A percentile compares a stretch with the other conserved stretches of the same genome.
These are phyloP conservation scores for Chenopodium album DNA, from an alignment of 148 eudicot genomes.

Conservation along the genomic window DNA sequence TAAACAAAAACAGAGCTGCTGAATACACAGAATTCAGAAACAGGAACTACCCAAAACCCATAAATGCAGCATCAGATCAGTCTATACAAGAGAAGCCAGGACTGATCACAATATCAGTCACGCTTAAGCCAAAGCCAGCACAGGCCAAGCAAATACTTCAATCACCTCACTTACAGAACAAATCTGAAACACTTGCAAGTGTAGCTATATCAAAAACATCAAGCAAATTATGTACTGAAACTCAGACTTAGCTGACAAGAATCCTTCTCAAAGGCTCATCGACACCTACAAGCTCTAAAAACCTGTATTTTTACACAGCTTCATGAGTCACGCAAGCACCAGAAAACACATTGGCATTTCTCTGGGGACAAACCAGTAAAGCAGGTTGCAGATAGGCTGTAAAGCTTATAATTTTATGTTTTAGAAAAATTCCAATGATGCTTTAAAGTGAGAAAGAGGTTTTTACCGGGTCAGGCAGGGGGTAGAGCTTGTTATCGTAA, in stretches of 20 bases:
- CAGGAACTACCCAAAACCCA: neutral
- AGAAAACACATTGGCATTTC: neutral
- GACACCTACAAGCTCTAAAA: neutral
- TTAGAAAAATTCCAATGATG: neutral
- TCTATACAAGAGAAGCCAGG: neutral
- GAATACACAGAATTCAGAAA: neutral
- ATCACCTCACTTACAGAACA: too few relatives aligned
- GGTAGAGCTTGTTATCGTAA: neutral
- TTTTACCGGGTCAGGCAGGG: neutral
- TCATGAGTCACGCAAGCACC: neutral
- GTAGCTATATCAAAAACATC: neutral
- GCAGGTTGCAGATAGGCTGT: neutral
- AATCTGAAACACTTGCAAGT: too few relatives aligned
- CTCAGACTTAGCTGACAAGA: neutral
- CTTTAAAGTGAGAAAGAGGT: neutral
- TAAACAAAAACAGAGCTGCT: neutral
- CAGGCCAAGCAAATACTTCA: neutral
- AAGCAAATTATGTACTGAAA: neutral
- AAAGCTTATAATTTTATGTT: too few relatives aligned
- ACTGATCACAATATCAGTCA: neutral
- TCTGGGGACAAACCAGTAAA: neutral
- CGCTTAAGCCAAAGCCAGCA: neutral
- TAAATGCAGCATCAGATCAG: neutral
- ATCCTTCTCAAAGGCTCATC: neutral
- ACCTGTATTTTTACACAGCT: too few relatives aligned